A percentile compares a stretch with the other conserved stretches of the same genome.
phyloP scores from a whole-genome alignment of 805 yeast genomes.

The Zygosaccharomyces rouxii region DNA sequence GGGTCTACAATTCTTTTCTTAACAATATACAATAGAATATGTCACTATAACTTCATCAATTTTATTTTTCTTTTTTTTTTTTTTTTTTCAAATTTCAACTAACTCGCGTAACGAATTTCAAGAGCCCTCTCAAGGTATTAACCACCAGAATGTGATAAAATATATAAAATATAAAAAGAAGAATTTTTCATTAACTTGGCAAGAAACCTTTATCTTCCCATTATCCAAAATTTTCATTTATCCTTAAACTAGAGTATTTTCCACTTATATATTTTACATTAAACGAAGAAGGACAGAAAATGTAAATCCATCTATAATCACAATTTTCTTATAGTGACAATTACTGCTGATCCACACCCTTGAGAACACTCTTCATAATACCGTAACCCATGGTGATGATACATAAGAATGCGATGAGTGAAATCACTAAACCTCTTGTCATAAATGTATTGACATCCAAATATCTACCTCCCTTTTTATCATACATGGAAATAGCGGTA shows the following conservation, averaged over 20 bases:
- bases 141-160: not conserved
- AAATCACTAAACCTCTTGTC: constrained; percentile 86
- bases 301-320: not conserved
- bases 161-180: too few relatives aligned
- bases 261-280: too few relatives aligned
- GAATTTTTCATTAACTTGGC: too few relatives aligned
- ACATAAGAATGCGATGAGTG: constrained; percentile 65
- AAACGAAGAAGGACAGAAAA: not conserved
- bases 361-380: constrained; percentile 49
- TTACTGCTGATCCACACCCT: constrained; percentile 11
- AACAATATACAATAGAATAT: not conserved
- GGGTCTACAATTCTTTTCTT: not conserved
- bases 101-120: constrained; percentile 5
- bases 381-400: constrained; percentile 78
- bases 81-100: not conserved
- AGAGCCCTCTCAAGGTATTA: not conserved
- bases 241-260: not conserved
- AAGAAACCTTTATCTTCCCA: too few relatives aligned
- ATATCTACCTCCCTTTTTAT: constrained; percentile 86
- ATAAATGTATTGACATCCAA: constrained; percentile 77
- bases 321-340: not conserved
- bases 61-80: too few relatives aligned
- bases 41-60: too few relatives aligned
- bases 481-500: constrained; percentile 91
- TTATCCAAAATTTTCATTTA: not conserved